Conservation (phyloP, 495 filamentous ascomycete genomes). For the Penicillium psychrofluorescens region DNA sequence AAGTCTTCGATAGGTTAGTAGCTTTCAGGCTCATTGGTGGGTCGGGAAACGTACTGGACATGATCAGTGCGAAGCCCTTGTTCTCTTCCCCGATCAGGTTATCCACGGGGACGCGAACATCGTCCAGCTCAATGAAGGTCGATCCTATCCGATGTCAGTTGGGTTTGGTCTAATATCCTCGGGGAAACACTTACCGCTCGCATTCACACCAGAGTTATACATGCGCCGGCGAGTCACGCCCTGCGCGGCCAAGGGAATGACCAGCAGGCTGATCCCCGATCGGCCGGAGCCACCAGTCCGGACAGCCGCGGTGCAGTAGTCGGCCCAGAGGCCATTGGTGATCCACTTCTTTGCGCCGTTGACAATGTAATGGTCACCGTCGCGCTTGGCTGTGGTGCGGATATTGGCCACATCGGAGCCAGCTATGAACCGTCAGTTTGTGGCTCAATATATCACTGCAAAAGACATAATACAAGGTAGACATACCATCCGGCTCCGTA, state of each 20-base stretch:
- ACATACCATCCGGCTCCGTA: constrained; percentile 46
- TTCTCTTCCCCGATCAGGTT: constrained; percentile 40
- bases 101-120: constrained; percentile 36
- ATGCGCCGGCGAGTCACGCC: constrained; percentile 64
- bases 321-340: constrained; percentile 48
- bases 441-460: too few relatives aligned
- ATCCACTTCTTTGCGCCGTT: constrained; percentile 56
- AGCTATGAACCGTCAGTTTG: constrained; percentile 12
- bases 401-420: constrained; percentile 50
- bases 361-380: constrained; percentile 43
- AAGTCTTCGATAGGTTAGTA: constrained; percentile 24
- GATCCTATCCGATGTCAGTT: constrained; percentile 20
- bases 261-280: constrained; percentile 42
- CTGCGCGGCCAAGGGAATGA: constrained; percentile 40
- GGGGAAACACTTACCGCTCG: constrained; percentile 21
- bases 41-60: constrained; percentile 31
- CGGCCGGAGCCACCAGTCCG: constrained; percentile 44
- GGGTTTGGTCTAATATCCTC: constrained; percentile 15
- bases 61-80: constrained; percentile 41
- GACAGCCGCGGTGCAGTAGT: constrained; percentile 48
- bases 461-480: too few relatives aligned
- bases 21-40: not conserved
- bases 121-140: constrained; percentile 42
- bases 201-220: constrained; percentile 58
- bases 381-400: constrained; percentile 36